Conservation (phyloP, 345 rosid species). For the Gossypium australe region DNA sequence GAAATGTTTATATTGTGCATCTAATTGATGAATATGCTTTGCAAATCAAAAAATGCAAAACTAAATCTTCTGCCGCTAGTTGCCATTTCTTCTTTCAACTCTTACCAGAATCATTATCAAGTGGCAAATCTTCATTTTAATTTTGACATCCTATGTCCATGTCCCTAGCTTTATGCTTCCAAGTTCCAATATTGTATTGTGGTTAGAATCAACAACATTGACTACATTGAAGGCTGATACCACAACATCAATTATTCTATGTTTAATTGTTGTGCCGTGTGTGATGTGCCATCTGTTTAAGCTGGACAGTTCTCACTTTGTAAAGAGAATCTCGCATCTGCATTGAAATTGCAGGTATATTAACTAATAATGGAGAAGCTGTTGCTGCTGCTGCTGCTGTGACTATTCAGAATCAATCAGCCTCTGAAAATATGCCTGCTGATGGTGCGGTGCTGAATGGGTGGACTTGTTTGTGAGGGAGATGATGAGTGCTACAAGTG, state of each 20-base stretch:
- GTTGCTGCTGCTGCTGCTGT: conserved; percentile 14
- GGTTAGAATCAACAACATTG: neutral
- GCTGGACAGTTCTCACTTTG: neutral
- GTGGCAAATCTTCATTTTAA: neutral
- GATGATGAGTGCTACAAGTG: conserved; percentile 44
- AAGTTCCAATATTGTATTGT: neutral
- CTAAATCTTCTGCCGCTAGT: neutral
- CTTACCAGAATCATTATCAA: neutral
- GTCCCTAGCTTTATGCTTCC: neutral
- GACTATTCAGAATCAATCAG: conserved; percentile 17
- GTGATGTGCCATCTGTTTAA: neutral
- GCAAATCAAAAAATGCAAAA: too few species aligned
- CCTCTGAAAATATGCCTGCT: conserved; percentile 31
- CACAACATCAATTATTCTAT: neutral
- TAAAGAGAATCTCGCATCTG: neutral
- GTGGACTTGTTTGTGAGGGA: conserved; percentile 73
- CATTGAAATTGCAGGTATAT: conserved; percentile 16
- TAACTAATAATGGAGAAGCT: conserved; percentile 20
- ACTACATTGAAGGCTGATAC: neutral
- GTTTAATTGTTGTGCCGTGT: neutral
- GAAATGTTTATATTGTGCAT: neutral
- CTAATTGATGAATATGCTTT: too few species aligned
- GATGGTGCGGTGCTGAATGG: conserved; percentile 80
- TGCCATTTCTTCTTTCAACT: neutral
- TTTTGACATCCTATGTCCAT: neutral